Evolutionary conservation across 805 yeast species (phyloP).

Genomic region (Zygotorulaspora florentina): DNA sequence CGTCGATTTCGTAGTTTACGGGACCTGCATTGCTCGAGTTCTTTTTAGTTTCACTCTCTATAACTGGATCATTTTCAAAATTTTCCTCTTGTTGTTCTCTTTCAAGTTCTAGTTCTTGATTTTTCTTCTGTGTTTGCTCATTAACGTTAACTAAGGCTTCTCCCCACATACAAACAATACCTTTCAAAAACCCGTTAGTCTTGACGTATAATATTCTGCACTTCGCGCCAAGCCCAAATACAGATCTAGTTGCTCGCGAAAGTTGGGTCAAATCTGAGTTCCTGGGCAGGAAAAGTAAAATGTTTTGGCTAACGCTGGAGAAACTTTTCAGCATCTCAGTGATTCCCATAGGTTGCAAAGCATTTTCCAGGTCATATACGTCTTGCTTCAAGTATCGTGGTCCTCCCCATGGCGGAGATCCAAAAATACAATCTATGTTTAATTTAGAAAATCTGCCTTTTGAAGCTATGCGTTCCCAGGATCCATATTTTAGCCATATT

Average conservation of each 20-base stretch:
- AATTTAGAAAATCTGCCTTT: constrained; percentile 19
- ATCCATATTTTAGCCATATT: constrained; percentile 47
- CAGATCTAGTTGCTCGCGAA: constrained; percentile 41
- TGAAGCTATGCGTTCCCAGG: constrained; percentile 38
- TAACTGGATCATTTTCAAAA: neutral
- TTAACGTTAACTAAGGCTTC: constrained; percentile 33
- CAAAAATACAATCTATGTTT: constrained; percentile 45
- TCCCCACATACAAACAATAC: constrained; percentile 61
- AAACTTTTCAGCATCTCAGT: constrained; percentile 43
- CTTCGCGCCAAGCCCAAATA: constrained; percentile 42
- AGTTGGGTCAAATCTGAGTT: constrained; percentile 54
- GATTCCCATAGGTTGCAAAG: constrained; percentile 47
- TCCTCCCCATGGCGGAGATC: constrained; percentile 93
- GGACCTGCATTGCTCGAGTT: neutral
- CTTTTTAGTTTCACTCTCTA: constrained; percentile 4
- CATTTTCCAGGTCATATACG: constrained; percentile 43
- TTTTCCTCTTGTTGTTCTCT: neutral
- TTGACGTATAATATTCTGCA: constrained; percentile 46
- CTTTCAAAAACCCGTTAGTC: constrained; percentile 45
- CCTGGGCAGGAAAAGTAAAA: constrained; percentile 61
- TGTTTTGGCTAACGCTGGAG: constrained; percentile 40
- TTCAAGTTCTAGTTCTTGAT: neutral
- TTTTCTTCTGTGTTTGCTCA: neutral
- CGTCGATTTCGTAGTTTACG: constrained; percentile 15
- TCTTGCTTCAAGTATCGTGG: constrained; percentile 48